Conservation (phyloP, 2,329 filamentous ascomycete species). For the Pleurostoma richardsiae region DNA sequence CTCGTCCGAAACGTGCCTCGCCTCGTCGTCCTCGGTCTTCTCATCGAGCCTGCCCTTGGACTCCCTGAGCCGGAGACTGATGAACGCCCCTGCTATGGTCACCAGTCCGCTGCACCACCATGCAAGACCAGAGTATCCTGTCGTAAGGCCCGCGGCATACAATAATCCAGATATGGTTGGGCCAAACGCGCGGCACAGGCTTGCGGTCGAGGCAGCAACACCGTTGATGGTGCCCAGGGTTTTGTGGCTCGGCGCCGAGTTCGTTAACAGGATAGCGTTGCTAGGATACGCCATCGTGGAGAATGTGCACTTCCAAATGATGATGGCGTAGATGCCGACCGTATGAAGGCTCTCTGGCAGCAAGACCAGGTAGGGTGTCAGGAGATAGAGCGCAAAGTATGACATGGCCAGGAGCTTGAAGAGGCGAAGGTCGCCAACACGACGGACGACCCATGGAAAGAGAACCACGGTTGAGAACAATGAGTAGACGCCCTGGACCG, state of each 20-base stretch:
- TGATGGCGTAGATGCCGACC: slow-evolving; percentile 68
- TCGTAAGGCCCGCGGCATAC: slow-evolving; percentile 72
- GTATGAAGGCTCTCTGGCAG: slow-evolving; percentile 69
- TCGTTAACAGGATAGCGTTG: slow-evolving; percentile 82
- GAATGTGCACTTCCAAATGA: slow-evolving; percentile 91
- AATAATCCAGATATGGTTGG: slow-evolving; percentile 83
- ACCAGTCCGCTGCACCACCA: slow-evolving; percentile 90
- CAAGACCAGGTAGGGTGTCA: slow-evolving; percentile 84
- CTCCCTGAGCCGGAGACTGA: slow-evolving; percentile 74
- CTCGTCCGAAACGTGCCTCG: slow-evolving; percentile 16
- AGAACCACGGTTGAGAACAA: slow-evolving; percentile 81
- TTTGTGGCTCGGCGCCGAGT: slow-evolving; percentile 77
- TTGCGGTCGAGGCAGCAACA: slow-evolving; percentile 84
- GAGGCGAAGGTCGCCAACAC: slow-evolving; percentile 72
- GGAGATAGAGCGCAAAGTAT: slow-evolving; percentile 84
- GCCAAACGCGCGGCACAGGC: slow-evolving; percentile 80
- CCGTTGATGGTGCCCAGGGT: slow-evolving; percentile 92
- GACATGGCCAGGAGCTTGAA: slow-evolving; percentile 77
- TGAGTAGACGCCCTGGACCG: slow-evolving; percentile 83
- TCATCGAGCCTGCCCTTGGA: slow-evolving; percentile 39
- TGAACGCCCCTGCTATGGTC: slow-evolving; percentile 66
- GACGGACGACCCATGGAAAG: slow-evolving; percentile 71
- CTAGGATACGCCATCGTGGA: slow-evolving; percentile 88
- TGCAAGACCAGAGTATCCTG: slow-evolving; percentile 79
- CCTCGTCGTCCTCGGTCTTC: slow-evolving; percentile 33